Conservation (phyloP, 768 basidiomycete genomes). For the Trametes cubensis region DNA sequence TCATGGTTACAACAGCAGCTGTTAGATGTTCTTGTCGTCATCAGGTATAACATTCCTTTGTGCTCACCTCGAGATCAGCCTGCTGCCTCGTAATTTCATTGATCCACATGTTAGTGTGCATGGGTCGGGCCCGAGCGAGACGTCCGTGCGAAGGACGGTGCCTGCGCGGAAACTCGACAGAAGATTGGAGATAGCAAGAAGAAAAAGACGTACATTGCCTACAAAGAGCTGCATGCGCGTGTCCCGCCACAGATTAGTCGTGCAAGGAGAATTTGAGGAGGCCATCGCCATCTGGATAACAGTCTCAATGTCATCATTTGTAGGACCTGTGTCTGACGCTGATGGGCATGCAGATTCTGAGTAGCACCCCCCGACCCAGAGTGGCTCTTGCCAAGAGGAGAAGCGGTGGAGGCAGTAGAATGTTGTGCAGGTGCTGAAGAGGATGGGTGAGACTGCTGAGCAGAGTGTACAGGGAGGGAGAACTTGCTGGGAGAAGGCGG, state of each 20-base stretch:
- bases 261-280: conserved; percentile 53
- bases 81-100: no score
- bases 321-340: conserved; percentile 40
- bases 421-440: background rate
- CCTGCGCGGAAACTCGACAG: conserved; percentile 62
- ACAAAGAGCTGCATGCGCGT: conserved; percentile 95
- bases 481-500: conserved; percentile 2
- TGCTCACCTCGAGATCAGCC: no score
- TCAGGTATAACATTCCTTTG: no score
- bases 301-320: conserved; percentile 89
- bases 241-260: conserved; percentile 59
- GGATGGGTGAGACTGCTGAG: background rate
- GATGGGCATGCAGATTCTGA: conserved; percentile 1
- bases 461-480: conserved; percentile 5
- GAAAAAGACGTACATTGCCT: conserved; percentile 72
- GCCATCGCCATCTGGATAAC: conserved; percentile 89
- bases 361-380: no score
- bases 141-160: conserved; percentile 57
- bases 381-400: background rate
- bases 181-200: conserved; percentile 12
- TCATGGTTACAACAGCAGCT: no score
- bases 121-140: conserved; percentile 68
- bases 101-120: no score
- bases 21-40: no score
- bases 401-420: background rate